Evolutionary conservation across 1,139 yeast genomes (phyloP).

Genomic region (Magnusiomyces magnusii): DNA sequence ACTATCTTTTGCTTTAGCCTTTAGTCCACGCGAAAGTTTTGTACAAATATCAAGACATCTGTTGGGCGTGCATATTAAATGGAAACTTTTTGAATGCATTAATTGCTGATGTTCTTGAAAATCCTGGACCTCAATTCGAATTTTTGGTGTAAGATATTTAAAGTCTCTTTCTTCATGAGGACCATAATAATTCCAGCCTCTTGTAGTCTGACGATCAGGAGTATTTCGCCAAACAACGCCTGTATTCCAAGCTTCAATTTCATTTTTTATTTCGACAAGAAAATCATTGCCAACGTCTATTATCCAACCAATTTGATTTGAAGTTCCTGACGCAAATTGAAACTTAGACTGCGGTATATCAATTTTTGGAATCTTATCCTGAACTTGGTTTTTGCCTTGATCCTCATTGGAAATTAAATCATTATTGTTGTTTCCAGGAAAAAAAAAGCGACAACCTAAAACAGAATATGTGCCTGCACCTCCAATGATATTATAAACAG

Average conservation of each 20-base stretch:
- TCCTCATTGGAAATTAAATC: background rate
- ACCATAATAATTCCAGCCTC: slow-evolving; percentile 74
- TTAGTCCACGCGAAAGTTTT: slow-evolving; percentile 24
- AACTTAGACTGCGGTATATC: background rate
- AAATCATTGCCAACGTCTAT: slow-evolving; percentile 78
- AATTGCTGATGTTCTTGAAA: slow-evolving; percentile 38
- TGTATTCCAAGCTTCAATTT: slow-evolving; percentile 53
- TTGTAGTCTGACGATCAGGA: slow-evolving; percentile 51
- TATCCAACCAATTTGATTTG: slow-evolving; percentile 47
- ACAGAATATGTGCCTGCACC: slow-evolving; percentile 88
- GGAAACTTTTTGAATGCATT: slow-evolving; percentile 45
- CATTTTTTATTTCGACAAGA: slow-evolving; percentile 43
- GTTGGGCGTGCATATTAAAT: slow-evolving; percentile 66
- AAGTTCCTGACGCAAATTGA: background rate
- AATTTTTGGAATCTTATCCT: background rate
- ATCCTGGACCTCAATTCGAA: slow-evolving; percentile 56
- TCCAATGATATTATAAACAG: slow-evolving; percentile 56
- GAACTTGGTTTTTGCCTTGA: background rate
- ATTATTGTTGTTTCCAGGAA: slow-evolving; percentile 29
- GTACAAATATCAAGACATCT: slow-evolving; percentile 37
- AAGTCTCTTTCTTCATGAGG: slow-evolving; percentile 49
- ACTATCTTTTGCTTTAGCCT: background rate
- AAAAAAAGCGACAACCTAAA: slow-evolving; percentile 60
- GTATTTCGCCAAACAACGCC: slow-evolving; percentile 51
- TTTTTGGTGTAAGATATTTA: slow-evolving; percentile 53